Evolutionary conservation across 768 basidiomycete species (phyloP).

Genomic region (Mycena chlorophos): DNA sequence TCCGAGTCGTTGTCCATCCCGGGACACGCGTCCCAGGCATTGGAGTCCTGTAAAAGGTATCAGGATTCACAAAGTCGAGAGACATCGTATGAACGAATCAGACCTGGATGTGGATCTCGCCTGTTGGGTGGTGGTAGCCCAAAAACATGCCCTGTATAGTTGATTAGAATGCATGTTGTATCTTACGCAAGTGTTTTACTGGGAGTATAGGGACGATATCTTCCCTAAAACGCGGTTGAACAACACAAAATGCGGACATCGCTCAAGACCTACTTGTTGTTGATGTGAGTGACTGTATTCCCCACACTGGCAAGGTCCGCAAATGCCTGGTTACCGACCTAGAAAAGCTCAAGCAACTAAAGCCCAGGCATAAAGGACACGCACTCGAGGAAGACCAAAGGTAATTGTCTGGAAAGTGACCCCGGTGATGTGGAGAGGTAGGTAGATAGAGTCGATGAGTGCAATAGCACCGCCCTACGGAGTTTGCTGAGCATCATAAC

Average conservation of each 20-base stretch:
- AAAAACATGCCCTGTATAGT: constrained; percentile 30
- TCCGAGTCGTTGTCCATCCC: constrained; percentile 17
- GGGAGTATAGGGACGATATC: constrained; percentile 36
- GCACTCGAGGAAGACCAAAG: constrained; percentile 47
- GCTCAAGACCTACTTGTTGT: constrained; percentile 44
- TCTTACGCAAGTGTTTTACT: constrained; percentile 1
- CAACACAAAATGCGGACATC: neutral
- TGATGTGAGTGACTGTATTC: constrained; percentile 54
- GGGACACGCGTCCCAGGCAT: constrained; percentile 31
- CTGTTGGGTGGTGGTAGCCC: constrained; percentile 40
- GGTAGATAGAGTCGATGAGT: constrained; percentile 56
- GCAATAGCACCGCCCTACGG: constrained; percentile 50
- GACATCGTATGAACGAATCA: neutral
- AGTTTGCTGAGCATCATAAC: neutral
- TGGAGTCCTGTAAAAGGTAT: constrained; percentile 13
- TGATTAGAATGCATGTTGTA: neutral
- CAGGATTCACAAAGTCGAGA: neutral
- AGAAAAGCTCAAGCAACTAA: neutral
- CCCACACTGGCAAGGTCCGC: constrained; percentile 60
- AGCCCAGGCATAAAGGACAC: constrained; percentile 26
- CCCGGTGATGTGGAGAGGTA: constrained; percentile 49
- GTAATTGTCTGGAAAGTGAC: constrained; percentile 36
- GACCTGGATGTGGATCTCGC: constrained; percentile 42
- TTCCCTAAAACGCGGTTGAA: constrained; percentile 14
- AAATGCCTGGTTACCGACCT: constrained; percentile 63